Conservation (phyloP, 176 grass and related monocot genomes). For the Paspalum vaginatum region DNA sequence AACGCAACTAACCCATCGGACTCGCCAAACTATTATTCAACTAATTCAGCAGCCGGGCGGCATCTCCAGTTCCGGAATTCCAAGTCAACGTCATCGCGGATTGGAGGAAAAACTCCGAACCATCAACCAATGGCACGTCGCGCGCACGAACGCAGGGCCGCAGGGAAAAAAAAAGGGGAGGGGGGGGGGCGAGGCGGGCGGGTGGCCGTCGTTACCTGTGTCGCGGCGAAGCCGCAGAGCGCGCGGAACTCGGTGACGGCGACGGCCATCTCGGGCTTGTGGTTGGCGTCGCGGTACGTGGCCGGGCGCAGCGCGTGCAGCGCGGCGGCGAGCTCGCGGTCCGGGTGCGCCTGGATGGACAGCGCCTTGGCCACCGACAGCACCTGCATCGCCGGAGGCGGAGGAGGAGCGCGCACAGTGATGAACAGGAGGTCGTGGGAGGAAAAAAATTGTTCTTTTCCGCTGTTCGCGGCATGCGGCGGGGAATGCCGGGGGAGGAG, state of each 20-base stretch:
- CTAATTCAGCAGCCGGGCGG: not conserved
- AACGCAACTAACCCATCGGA: not conserved
- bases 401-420: no score
- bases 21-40: slow-evolving; percentile 10
- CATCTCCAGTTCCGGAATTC: not conserved
- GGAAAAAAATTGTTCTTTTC: not conserved
- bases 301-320: slow-evolving; percentile 68
- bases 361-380: slow-evolving; percentile 89
- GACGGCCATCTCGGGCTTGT: slow-evolving; percentile 96
- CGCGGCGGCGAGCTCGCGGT: slow-evolving; percentile 68
- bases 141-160: not conserved
- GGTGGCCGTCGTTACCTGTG: slow-evolving; percentile 42
- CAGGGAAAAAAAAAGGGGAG: not conserved
- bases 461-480: not conserved
- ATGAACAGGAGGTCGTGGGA: no score
- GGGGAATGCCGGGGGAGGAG: not conserved
- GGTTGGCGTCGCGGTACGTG: slow-evolving; percentile 88
- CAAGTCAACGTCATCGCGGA: slow-evolving; percentile 18
- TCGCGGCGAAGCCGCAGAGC: slow-evolving; percentile 76
- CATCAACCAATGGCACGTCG: not conserved
- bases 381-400: slow-evolving; percentile 31
- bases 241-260: slow-evolving; percentile 89
- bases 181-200: not conserved
- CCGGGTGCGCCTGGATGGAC: slow-evolving; percentile 97
- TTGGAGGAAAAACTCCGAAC: not conserved